These are phyloP conservation scores for Papilionanthe hybrid DNA, from an alignment of 116 monocot genomes.

Conservation along the genomic window DNA sequence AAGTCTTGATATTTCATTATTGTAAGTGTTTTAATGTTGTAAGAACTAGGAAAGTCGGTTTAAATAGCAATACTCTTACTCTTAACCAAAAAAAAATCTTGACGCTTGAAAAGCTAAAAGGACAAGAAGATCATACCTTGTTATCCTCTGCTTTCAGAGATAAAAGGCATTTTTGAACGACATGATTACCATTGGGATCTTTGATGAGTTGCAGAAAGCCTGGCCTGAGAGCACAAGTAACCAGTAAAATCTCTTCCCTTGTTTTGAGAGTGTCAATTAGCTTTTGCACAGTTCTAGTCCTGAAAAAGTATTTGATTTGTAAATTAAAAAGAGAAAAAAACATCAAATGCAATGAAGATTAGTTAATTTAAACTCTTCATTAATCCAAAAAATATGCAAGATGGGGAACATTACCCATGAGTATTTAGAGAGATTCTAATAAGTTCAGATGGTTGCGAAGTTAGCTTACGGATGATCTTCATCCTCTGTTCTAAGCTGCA, in stretches of 20 bases:
- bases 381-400: background rate
- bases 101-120: background rate
- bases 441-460: conserved; percentile 14
- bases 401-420: conserved; percentile 25
- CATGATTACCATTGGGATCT: conserved; percentile 46
- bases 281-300: conserved; percentile 80
- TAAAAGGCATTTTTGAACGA: conserved; percentile 33
- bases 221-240: conserved; percentile 28
- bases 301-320: conserved; percentile 19
- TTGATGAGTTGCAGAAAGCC: conserved; percentile 41
- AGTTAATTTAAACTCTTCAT: background rate
- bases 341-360: background rate
- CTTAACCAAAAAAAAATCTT: background rate
- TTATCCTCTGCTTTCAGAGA: conserved; percentile 27
- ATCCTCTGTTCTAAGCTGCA: conserved; percentile 32
- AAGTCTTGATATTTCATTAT: background rate
- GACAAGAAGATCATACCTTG: conserved; percentile 21
- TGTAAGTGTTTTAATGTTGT: background rate
- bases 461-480: conserved; percentile 17
- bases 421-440: conserved; percentile 24
- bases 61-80: background rate
- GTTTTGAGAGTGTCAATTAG: conserved; percentile 59
- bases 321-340: background rate
- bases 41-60: background rate
- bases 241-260: conserved; percentile 32